phyloP scores from a whole-genome alignment of 306 rosid genomes.

The Prunus davidiana region DNA sequence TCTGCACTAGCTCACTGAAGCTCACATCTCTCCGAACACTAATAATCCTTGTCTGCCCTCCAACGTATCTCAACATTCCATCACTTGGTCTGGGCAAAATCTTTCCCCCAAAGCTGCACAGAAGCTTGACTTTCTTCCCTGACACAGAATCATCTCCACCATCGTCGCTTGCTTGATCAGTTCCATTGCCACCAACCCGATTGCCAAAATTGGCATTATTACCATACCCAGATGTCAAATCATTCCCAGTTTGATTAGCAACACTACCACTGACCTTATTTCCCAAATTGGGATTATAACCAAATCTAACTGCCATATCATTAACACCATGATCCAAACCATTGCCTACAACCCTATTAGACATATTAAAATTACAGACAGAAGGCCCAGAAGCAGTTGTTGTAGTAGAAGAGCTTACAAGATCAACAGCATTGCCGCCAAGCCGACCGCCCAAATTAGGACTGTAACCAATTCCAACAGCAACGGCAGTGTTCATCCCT shows the following conservation, averaged over 20 bases:
- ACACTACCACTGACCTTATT: conserved; percentile 37
- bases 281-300: conserved; percentile 29
- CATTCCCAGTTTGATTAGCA: conserved; percentile 38
- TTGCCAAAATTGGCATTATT: conserved; percentile 25
- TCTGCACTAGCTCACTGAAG: conserved; percentile 57
- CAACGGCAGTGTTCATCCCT: conserved; percentile 43
- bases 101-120: conserved; percentile 91
- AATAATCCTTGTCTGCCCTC: conserved; percentile 87
- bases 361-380: conserved; percentile 36
- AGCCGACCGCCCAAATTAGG: conserved; percentile 34
- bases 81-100: conserved; percentile 86
- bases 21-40: conserved; percentile 68
- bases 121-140: conserved; percentile 63
- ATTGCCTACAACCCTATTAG: conserved; percentile 33
- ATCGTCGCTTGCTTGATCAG: conserved; percentile 55
- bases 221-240: conserved; percentile 31
- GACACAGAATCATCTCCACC: conserved; percentile 59
- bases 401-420: conserved; percentile 23
- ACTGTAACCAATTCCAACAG: conserved; percentile 38
- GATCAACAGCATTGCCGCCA: conserved; percentile 48
- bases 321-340: conserved; percentile 40
- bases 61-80: conserved; percentile 86
- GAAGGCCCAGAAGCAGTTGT: conserved; percentile 23
- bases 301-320: conserved; percentile 37
- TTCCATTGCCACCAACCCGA: conserved; percentile 28